Conservation (phyloP, 2,329 filamentous ascomycete species). For the Daldinia sp. region DNA sequence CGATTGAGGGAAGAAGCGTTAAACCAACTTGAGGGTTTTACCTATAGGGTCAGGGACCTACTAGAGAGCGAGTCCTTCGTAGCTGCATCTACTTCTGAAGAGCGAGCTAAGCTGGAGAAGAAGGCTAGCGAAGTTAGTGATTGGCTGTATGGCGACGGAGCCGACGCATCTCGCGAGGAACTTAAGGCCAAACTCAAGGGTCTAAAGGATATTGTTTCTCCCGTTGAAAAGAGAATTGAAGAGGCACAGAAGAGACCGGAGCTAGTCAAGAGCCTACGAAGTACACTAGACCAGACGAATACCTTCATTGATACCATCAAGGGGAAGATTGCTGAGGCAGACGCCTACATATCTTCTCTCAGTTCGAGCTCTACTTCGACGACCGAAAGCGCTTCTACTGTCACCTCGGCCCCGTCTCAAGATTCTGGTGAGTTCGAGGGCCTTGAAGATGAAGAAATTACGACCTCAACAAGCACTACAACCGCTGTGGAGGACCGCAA, state of each 20-base stretch:
- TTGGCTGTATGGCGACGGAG: conserved; percentile 91
- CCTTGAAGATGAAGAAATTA: conserved; percentile 77
- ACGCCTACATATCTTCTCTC: conserved; percentile 68
- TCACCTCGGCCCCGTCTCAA: conserved; percentile 62
- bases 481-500: conserved; percentile 63
- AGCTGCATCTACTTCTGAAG: conserved; percentile 74
- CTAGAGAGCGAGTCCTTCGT: conserved; percentile 82
- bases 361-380: conserved; percentile 62
- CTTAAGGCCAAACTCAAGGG: conserved; percentile 81
- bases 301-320: conserved; percentile 78
- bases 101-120: conserved; percentile 75
- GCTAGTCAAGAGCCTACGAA: conserved; percentile 74
- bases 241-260: conserved; percentile 80
- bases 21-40: conserved; percentile 93
- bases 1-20: conserved; percentile 84
- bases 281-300: conserved; percentile 77
- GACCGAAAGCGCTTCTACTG: conserved; percentile 56
- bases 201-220: conserved; percentile 81
- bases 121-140: conserved; percentile 79
- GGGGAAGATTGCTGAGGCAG: conserved; percentile 76
- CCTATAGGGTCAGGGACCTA: conserved; percentile 88
- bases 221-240: conserved; percentile 79
- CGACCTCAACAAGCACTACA: conserved; percentile 54
- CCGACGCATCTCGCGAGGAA: conserved; percentile 78
- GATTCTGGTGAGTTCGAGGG: conserved; percentile 71